Percentiles rank a stretch among this genome's conserved stretches.
phyloP scores from a whole-genome alignment of 345 rosid genomes.

The Viola odorata region DNA sequence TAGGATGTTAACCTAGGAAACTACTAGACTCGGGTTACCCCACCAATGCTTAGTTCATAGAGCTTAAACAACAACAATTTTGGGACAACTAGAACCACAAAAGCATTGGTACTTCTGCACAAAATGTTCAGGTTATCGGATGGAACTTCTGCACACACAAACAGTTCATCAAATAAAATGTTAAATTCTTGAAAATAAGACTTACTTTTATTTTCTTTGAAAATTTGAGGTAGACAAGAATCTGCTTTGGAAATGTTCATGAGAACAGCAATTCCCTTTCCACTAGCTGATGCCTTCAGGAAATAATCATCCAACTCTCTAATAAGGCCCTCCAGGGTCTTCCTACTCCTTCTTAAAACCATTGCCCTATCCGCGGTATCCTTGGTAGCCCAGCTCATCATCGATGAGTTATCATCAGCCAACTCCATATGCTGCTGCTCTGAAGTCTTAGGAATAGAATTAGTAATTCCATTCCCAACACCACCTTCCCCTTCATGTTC shows the following conservation, averaged over 20 bases:
- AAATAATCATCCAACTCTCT: conserved; percentile 86
- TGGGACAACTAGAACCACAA: too few relatives aligned
- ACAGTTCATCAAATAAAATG: neutral
- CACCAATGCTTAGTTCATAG: too few relatives aligned
- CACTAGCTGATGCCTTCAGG: conserved; percentile 74
- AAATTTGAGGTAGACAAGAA: conserved; percentile 40
- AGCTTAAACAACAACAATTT: too few relatives aligned
- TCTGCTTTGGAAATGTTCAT: conserved; percentile 51
- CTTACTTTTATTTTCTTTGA: conserved; percentile 62
- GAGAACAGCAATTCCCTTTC: conserved; percentile 66
- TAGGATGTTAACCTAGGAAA: too few relatives aligned
- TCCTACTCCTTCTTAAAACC: conserved; percentile 44
- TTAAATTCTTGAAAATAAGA: neutral
- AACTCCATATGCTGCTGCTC: conserved; percentile 13
- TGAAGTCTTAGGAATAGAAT: conserved; percentile 22
- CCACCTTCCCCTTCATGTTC: conserved; percentile 35
- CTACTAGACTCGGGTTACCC: too few relatives aligned
- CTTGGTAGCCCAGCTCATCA: conserved; percentile 46
- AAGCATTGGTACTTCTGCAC: too few relatives aligned
- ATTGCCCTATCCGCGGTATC: conserved; percentile 34
- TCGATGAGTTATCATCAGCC: conserved; percentile 49
- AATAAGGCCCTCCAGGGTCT: conserved; percentile 59
- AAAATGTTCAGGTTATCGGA: too few relatives aligned
- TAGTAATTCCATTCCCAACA: conserved; percentile 16
- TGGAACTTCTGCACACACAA: neutral